These are phyloP conservation scores for Pyrenopolyporus hunteri DNA, from an alignment of 495 filamentous ascomycete species.

Conservation along the genomic window DNA sequence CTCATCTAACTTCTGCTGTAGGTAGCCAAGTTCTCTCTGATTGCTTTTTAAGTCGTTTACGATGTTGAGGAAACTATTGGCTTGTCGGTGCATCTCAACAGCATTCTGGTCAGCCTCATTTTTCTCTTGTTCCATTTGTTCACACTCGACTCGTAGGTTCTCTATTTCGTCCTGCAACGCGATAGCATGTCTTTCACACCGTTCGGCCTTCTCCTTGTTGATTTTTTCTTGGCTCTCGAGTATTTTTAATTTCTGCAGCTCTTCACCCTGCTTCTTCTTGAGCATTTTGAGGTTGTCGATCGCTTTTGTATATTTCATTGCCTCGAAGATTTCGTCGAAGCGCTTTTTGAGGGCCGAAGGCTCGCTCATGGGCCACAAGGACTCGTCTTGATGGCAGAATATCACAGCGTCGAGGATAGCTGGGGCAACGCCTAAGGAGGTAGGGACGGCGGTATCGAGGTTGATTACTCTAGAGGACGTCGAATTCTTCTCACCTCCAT, in stretches of 20 bases:
- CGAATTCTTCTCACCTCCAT: conserved; percentile 77
- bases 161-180: conserved; percentile 79
- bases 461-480: conserved; percentile 81
- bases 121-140: conserved; percentile 58
- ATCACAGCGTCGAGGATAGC: conserved; percentile 93
- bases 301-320: conserved; percentile 93
- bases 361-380: conserved; percentile 96
- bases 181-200: conserved; percentile 64
- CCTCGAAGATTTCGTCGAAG: conserved; percentile 98
- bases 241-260: conserved; percentile 71
- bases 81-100: conserved; percentile 50
- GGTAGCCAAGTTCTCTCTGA: conserved; percentile 66
- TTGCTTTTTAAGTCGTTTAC: conserved; percentile 76
- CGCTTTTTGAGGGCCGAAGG: conserved; percentile 82
- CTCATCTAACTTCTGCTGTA: conserved; percentile 66
- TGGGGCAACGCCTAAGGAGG: conserved; percentile 87
- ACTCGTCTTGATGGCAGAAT: conserved; percentile 98
- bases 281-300: conserved; percentile 90
- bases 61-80: conserved; percentile 54
- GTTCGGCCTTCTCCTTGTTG: conserved; percentile 86
- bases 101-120: conserved; percentile 49
- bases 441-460: conserved; percentile 80
- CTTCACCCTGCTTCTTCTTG: conserved; percentile 79
- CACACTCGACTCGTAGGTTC: conserved; percentile 61
- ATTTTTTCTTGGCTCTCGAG: conserved; percentile 76